These are phyloP conservation scores for Rhodotorula sp. DNA, from an alignment of 1,284 basidiomycete species.

Conservation along the genomic window DNA sequence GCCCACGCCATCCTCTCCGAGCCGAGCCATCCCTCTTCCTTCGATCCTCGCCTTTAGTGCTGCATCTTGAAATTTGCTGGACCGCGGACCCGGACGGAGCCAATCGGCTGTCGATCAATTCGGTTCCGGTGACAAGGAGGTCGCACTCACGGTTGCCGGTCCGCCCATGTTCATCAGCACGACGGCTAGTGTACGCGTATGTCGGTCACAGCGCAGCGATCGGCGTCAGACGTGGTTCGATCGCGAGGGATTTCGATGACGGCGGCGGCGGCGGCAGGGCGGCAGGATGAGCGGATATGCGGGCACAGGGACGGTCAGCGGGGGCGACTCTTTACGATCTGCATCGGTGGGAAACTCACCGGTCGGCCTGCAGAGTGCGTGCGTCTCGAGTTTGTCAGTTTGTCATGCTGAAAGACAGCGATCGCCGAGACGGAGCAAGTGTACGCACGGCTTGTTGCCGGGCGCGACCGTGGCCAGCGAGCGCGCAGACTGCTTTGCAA, in stretches of 20 bases:
- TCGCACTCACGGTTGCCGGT: slow-evolving; percentile 71
- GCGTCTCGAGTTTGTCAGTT: background rate
- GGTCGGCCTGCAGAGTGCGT: slow-evolving; percentile 12
- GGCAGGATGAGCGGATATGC: background rate
- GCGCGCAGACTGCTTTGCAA: slow-evolving; percentile 1
- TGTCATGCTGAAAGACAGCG: background rate
- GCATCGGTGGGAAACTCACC: background rate
- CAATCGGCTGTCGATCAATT: background rate
- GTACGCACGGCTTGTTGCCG: slow-evolving; percentile 10
- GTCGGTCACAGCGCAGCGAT: background rate
- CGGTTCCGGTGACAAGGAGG: background rate
- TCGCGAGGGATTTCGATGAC: background rate
- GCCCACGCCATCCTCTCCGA: too few species aligned
- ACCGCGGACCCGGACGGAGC: background rate
- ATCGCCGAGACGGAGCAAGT: background rate
- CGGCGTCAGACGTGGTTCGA: too few species aligned
- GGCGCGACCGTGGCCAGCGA: slow-evolving; percentile 9
- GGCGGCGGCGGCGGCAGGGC: background rate
- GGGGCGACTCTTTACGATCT: background rate
- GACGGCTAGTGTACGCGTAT: slow-evolving; percentile 59
- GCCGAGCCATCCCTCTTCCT: too few species aligned
- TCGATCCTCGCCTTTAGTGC: too few species aligned
- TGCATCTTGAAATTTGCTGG: too few species aligned
- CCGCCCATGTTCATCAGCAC: slow-evolving; percentile 99
- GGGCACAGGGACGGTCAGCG: background rate